A percentile compares a stretch with the other conserved stretches of the same genome.
These are phyloP conservation scores for Ilyonectria robusta DNA, from an alignment of 2,329 filamentous ascomycete genomes.

Conservation along the genomic window DNA sequence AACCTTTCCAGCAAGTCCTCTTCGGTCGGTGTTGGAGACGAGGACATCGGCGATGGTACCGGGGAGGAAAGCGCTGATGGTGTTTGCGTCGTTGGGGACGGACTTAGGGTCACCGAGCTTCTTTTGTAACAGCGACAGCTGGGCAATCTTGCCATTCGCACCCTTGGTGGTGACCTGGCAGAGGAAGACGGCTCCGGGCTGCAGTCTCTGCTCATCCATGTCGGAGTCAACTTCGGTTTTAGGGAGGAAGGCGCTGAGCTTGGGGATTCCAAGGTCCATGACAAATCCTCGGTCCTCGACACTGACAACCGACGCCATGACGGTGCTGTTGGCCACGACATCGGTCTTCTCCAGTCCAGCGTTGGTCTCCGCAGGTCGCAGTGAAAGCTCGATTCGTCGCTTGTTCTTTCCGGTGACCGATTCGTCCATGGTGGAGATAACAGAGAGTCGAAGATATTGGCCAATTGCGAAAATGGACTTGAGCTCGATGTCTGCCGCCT, in stretches of 20 bases:
- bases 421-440: slow-evolving; percentile 83
- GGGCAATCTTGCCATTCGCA: slow-evolving; percentile 85
- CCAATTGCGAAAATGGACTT: slow-evolving; percentile 83
- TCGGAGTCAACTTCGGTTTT: slow-evolving; percentile 82
- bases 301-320: slow-evolving; percentile 91
- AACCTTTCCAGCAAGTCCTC: slow-evolving; percentile 89
- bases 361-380: slow-evolving; percentile 86
- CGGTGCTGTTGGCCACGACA: slow-evolving; percentile 79
- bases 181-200: slow-evolving; percentile 87
- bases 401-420: slow-evolving; percentile 74
- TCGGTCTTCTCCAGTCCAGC: slow-evolving; percentile 79
- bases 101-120: slow-evolving; percentile 78
- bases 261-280: slow-evolving; percentile 88
- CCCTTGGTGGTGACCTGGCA: slow-evolving; percentile 84
- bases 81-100: slow-evolving; percentile 82
- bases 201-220: slow-evolving; percentile 76
- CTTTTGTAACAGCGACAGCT: slow-evolving; percentile 82
- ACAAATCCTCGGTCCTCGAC: slow-evolving; percentile 97
- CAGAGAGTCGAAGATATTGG: slow-evolving; percentile 89
- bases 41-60: slow-evolving; percentile 92
- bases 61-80: slow-evolving; percentile 90
- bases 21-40: slow-evolving; percentile 79
- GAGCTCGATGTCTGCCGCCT: slow-evolving; percentile 77
- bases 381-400: slow-evolving; percentile 88
- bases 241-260: slow-evolving; percentile 85